phyloP scores from a whole-genome alignment of 257 asterid genomes.

The Ilex aquifolium region DNA sequence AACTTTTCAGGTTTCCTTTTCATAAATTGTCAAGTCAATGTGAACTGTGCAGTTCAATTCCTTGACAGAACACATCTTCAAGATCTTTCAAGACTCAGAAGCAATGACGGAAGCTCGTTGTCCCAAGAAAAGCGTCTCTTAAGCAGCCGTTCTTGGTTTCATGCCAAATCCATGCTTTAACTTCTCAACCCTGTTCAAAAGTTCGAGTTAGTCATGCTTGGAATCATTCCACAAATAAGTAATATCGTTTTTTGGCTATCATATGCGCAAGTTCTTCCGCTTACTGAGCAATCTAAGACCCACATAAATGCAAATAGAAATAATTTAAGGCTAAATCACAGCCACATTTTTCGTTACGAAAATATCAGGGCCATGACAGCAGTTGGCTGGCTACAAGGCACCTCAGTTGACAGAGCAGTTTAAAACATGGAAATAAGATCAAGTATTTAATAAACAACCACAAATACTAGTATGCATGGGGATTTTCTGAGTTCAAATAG shows the following conservation, averaged over 20 bases:
- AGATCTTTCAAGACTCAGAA: background rate
- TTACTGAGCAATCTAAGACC: no score
- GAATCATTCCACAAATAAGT: no score
- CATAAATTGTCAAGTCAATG: no score
- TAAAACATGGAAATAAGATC: background rate
- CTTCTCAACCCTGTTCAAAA: constrained; percentile 61
- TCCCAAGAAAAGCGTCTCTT: background rate
- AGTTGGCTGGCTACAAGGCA: background rate
- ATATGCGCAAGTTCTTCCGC: no score
- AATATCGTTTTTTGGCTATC: no score
- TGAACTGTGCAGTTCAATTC: no score
- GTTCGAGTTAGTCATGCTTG: constrained; percentile 1
- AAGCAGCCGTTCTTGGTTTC: constrained; percentile 50
- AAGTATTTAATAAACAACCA: background rate
- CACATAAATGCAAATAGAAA: background rate
- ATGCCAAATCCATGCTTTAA: constrained; percentile 80
- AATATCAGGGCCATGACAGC: background rate
- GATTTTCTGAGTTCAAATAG: no score
- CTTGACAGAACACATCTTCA: background rate
- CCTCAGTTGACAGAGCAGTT: background rate
- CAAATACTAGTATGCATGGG: no score
- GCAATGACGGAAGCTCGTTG: background rate
- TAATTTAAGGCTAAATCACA: background rate
- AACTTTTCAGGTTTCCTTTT: no score
- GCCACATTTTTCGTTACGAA: background rate